Conservation (phyloP, 2,329 filamentous ascomycete genomes). For the Phyllosticta paracitricarpa region DNA sequence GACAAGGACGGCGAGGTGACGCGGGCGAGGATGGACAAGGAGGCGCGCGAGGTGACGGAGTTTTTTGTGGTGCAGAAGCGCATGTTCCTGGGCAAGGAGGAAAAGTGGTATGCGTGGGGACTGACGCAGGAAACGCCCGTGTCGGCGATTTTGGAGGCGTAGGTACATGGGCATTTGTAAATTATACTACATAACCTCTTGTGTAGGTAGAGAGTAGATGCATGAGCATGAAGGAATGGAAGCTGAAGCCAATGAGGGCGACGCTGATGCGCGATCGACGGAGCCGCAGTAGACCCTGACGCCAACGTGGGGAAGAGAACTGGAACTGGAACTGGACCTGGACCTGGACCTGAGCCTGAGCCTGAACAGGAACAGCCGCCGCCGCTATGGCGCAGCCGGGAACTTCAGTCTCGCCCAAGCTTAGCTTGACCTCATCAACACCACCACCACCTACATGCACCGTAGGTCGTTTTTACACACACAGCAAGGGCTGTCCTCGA, state of each 20-base stretch:
- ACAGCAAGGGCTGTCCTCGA: not conserved
- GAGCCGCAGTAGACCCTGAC: not conserved
- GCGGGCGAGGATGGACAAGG: not conserved
- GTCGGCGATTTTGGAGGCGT: not conserved
- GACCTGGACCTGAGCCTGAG: too few species aligned
- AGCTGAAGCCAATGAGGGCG: not conserved
- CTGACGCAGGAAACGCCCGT: slow-evolving; percentile 43
- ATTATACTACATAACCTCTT: too few species aligned
- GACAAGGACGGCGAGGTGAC: slow-evolving; percentile 9
- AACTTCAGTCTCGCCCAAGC: too few species aligned
- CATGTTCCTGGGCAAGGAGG: slow-evolving; percentile 37
- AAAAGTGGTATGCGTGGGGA: slow-evolving; percentile 56
- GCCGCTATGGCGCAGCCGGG: too few species aligned
- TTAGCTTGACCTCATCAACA: not conserved
- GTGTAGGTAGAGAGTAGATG: too few species aligned
- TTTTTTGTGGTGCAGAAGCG: slow-evolving; percentile 52
- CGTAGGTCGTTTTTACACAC: not conserved
- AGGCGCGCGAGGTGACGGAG: slow-evolving; percentile 46
- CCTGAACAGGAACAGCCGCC: too few species aligned
- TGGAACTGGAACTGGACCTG: too few species aligned
- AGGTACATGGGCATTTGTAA: not conserved
- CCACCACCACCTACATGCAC: not conserved
- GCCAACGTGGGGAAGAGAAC: not conserved
- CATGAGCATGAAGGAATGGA: too few species aligned
- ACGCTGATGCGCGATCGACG: not conserved